Base-by-base conservation (phyloP, 345 rosid species). In the Arabidopsis suecica region DNA sequence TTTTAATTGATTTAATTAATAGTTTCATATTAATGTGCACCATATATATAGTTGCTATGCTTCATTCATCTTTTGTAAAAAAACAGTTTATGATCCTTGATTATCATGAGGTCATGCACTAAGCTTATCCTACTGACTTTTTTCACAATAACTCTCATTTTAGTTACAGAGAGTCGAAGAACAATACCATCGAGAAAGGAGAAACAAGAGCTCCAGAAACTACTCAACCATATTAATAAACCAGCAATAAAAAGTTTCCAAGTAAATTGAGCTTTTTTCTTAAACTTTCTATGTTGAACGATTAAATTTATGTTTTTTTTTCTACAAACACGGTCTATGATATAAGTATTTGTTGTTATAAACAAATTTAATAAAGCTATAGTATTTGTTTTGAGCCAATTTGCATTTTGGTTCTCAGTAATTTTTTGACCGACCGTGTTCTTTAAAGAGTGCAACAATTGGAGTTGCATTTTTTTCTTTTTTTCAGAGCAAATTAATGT, bases 151-250 rank as follows among this genome's bases (percentile, higher is more conserved):
- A 2, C 28, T 67, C 44, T 59, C 12, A 38, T 60, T n/a, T 37
- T 72, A 6, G 42, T 20, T 50, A 59, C 36, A 51, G 56, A 68
- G 64, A 49, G 57, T 48, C 48, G 16, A 28, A 60, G 56, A 64
- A n/a, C 47, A 75, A 23, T 22, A 23, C n/a, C n/a, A 23, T 23
- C 1, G 1, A 45, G 13, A 10, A 23, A 51, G 1, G 57, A 51
- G 33, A 11, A 23, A 23, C 11, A 51, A 10, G 33, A 51, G 33
- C 14, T 51, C 7, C 0, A 23, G 32, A 51, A 23, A 23, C n/a
- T 22, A 4, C 56, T 51, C 14, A 23, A 51, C 32, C 56, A 51
- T 51, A 51, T 51, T 32, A 51, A 51, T 23, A 51, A 51, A 23
- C 56, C 56, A 5, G 14, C 56, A 23, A 4, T 51, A 5, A 51